Base-by-base conservation (phyloP, 179 eudicot species). In the Spergularia azorica region DNA sequence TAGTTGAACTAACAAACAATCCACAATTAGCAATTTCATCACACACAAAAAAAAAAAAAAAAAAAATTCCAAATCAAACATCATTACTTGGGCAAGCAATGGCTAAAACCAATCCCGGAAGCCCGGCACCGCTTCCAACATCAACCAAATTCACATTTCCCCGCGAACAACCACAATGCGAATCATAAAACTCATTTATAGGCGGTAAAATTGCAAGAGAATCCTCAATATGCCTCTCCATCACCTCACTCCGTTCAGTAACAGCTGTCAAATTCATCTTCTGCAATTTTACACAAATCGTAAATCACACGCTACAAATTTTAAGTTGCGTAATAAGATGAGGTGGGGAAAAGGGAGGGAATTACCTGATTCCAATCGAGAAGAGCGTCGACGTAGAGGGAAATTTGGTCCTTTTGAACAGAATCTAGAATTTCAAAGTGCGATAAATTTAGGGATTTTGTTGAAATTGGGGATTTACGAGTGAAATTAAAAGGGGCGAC, bases 221-320 rank as follows among this genome's bases (percentile, higher is more conserved):
- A 72, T 93, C 98, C 83, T 91, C 97, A 63, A 95, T 74, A 51
- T 93, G 99, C 79, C 99, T 85, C 61, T 93, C 91, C 95, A 95
- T 93, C 6, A 90, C 91, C 83, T 93, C 92, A 63, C 75, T 82
- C 50, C 78, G 86, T 73, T 88, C 97, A 54, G 79, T 87, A 46
- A 90, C 97, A 20, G 97, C 94, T 16, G 97, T 95, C 2, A 95
- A 79, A 80, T 95, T 95, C 99, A 93, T 95, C 83, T 86, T 91
- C 97, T 90, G 85, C 79, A 36, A 57, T 4, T 43, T 43, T 67
- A n/a, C 17, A 2, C 56, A 12, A 12, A 76, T 16, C 10, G 32
- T 26, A 26, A 74, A 46, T 18, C 11, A 10, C 54, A 41, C 26
- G 43, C 65, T 39, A 16, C 38, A 54, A 71, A 16, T 5, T 43